Base-by-base conservation (phyloP, 2,329 filamentous ascomycete species). In the Botrytis fragariae region DNA sequence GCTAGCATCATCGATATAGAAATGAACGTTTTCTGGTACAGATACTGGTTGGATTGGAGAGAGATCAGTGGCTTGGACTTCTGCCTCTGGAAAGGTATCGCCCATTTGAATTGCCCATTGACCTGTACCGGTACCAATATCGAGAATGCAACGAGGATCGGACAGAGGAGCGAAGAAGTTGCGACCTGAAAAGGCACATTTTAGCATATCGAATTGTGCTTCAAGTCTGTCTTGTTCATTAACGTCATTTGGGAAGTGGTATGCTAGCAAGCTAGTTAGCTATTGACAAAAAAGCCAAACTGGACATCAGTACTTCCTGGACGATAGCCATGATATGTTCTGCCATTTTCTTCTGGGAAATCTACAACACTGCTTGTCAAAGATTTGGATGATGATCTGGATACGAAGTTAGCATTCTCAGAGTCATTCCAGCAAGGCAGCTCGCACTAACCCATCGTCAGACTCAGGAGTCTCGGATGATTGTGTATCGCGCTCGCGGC, bases 1-100 rank as follows among this genome's bases (percentile, higher is more conserved):
- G n/a, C 67, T 73, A 14, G 77, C 78, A 74, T 80, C 79, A 63
- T 80, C 78, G 63, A 95, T 87, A 74, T 89, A 89, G 76, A 95
- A 95, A 75, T 89, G 88, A 22, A 94, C 90, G 75, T 95, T 95
- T 29, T 88, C 87, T 0, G 92, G 92, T 0, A 93, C 90, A 65
- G 87, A 84, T 7, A 83, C 83, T 3, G 90, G 90, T 78, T 93
- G 91, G 39, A 92, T 89, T 2, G 90, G 90, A 1, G 90, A 92
- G 9, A 93, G 84, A 77, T 93, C 91, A 14, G 88, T 91, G 45
- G 88, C 90, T 71, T 87, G 84, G 48, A 92, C 84, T 74, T 86
- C 82, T 18, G 90, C 83, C 6, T 85, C 79, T 20, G 90, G 90
- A 74, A 90, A 92, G 67, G 84, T 78, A 76, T 90, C 87, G 77